phyloP scores from a whole-genome alignment of 306 rosid genomes.

The Albizia julibrissin region DNA sequence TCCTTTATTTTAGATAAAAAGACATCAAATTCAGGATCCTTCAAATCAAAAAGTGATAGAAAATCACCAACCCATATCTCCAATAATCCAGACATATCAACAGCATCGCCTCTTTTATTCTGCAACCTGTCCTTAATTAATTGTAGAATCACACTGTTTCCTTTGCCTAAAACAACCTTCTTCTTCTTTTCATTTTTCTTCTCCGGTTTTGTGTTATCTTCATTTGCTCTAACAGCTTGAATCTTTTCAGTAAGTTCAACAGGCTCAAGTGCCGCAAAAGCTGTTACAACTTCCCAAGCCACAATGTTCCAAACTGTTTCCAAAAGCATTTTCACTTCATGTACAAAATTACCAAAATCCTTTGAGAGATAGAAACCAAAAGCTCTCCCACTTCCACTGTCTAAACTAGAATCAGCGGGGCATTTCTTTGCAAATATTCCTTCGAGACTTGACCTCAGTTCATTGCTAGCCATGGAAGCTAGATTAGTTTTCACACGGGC shows the following conservation, averaged over 20 bases:
- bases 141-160: constrained; percentile 61
- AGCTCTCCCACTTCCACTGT: constrained; percentile 40
- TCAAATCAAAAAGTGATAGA: constrained; percentile 60
- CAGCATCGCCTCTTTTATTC: constrained; percentile 35
- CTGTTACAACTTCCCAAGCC: constrained; percentile 69
- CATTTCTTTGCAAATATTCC: constrained; percentile 54
- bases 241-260: constrained; percentile 53
- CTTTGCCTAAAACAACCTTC: constrained; percentile 79
- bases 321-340: constrained; percentile 50
- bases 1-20: constrained; percentile 71
- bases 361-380: constrained; percentile 48
- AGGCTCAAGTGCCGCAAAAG: constrained; percentile 54
- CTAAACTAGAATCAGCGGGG: constrained; percentile 49
- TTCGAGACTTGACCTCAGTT: constrained; percentile 37
- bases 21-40: constrained; percentile 49
- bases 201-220: constrained; percentile 44
- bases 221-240: constrained; percentile 44
- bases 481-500: constrained; percentile 47
- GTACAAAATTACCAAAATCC: constrained; percentile 55
- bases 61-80: constrained; percentile 55
- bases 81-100: constrained; percentile 42
- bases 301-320: constrained; percentile 70
- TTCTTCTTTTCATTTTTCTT: constrained; percentile 75
- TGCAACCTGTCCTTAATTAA: constrained; percentile 71
- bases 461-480: constrained; percentile 33